Base-by-base conservation (phyloP, 768 basidiomycete species). In the Fibroporia radiculosa region DNA sequence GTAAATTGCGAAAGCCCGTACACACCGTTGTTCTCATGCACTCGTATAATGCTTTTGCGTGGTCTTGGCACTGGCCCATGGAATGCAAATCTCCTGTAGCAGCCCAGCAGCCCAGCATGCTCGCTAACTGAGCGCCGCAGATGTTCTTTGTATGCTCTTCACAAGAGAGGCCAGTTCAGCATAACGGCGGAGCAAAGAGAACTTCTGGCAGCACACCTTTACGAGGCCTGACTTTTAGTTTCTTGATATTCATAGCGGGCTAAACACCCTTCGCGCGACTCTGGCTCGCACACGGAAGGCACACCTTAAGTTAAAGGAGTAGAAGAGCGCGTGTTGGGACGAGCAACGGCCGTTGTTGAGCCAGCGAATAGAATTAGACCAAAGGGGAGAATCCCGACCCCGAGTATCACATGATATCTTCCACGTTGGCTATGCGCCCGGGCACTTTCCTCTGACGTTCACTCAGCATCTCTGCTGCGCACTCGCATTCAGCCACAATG, bases 21-120 rank as follows among this genome's bases (percentile, higher is more conserved):
- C 87, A 57, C 42, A 92, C 91, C 57, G 84, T 76, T 28, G 82
- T 87, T 55, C 82, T 72, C 91, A 93, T 93, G 68, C 90, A 93
- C 27, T 78, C 71, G 57, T 80, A 85, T 40, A 93, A 64, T 31
- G 66, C 61, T 51, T 80, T 63, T 1, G 88, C 80, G 12, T 73
- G 63, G 16, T 73, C 70, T 53, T 73, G 68, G 60, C 90, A 93
- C 12, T 65, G 59, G 1, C 61, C 63, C 4, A 67, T 65, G 11
- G 78, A 77, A 41, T 70, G 68, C 27, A 82, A 49, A 61, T 93
- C 89, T 12, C 67, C 63, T 6, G 74, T 74, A 13, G 84, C 83
- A 22, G 90, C 85, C 88, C 87, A 92, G 62, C 90, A 93, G 27
- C 80, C 78, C 26, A 93, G 77, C 85, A 93, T 85, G 35, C 75